Evolutionary conservation across 768 basidiomycete genomes (phyloP).

Genomic region (Suillus occidentalis): DNA sequence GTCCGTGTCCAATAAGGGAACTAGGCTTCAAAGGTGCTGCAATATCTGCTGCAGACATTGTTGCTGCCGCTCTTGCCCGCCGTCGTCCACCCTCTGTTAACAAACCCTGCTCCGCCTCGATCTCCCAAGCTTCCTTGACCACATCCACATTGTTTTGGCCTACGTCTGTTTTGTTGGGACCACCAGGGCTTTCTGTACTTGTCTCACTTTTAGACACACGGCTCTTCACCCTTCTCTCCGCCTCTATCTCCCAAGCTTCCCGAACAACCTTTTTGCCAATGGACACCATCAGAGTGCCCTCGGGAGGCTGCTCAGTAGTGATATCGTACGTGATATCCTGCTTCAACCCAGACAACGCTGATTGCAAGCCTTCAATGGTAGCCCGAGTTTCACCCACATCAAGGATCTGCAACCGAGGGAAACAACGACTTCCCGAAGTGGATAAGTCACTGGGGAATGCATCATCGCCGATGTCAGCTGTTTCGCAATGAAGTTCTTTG

Average conservation of each 20-base stretch:
- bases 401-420: slow-evolving; percentile 54
- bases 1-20: slow-evolving; percentile 21
- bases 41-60: slow-evolving; percentile 25
- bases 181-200: slow-evolving; percentile 14
- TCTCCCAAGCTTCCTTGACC: slow-evolving; percentile 75
- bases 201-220: slow-evolving; percentile 35
- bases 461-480: slow-evolving; percentile 60
- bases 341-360: slow-evolving; percentile 46
- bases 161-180: slow-evolving; percentile 1
- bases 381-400: slow-evolving; percentile 69
- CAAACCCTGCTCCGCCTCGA: slow-evolving; percentile 74
- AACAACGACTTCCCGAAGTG: slow-evolving; percentile 30
- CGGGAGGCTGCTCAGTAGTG: slow-evolving; percentile 51
- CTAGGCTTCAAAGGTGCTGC: slow-evolving; percentile 16
- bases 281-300: slow-evolving; percentile 53
- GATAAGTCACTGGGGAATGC: slow-evolving; percentile 44
- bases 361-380: slow-evolving; percentile 44
- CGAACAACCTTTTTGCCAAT: slow-evolving; percentile 71
- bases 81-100: slow-evolving; percentile 73
- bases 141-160: slow-evolving; percentile 27
- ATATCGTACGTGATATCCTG: slow-evolving; percentile 56
- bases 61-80: slow-evolving; percentile 57
- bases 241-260: slow-evolving; percentile 80
- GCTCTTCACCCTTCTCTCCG: slow-evolving; percentile 53
- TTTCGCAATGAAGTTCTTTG: slow-evolving; percentile 56